Conservation (phyloP, 2,329 filamentous ascomycete genomes). For the Diplodia mutila region DNA sequence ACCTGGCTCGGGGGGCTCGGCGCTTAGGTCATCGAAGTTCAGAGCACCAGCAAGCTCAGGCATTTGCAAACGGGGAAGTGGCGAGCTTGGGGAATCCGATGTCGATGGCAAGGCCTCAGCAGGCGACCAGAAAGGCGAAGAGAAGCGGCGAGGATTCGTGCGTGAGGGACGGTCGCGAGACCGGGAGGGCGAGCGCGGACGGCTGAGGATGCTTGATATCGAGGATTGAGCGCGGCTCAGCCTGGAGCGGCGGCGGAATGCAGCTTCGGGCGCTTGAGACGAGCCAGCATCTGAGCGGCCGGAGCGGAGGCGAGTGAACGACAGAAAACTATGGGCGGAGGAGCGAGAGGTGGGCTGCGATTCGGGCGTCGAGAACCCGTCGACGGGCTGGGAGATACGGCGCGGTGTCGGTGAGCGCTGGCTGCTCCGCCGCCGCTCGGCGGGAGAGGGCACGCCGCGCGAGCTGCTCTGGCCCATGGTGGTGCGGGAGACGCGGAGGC, state of each 20-base stretch:
- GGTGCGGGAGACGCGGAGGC: slow-evolving; percentile 31
- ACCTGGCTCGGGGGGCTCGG: slow-evolving; percentile 16
- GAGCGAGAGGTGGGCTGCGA: slow-evolving; percentile 31
- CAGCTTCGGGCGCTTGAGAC: slow-evolving; percentile 31
- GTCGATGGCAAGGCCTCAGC: slow-evolving; percentile 30
- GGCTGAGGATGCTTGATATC: slow-evolving; percentile 36
- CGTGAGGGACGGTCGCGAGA: slow-evolving; percentile 27
- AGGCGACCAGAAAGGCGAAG: slow-evolving; percentile 29
- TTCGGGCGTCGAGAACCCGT: slow-evolving; percentile 33
- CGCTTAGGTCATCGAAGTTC: slow-evolving; percentile 42
- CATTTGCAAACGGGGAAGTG: slow-evolving; percentile 38
- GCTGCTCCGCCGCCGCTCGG: slow-evolving; percentile 26
- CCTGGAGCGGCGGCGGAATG: slow-evolving; percentile 37
- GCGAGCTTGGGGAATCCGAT: slow-evolving; percentile 35
- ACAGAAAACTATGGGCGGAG: slow-evolving; percentile 35
- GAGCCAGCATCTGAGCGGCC: slow-evolving; percentile 39
- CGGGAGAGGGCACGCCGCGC: slow-evolving; percentile 34
- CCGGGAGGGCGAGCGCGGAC: slow-evolving; percentile 17
- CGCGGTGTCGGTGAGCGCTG: slow-evolving; percentile 37
- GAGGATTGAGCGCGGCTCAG: slow-evolving; percentile 43
- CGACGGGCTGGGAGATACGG: slow-evolving; percentile 34
- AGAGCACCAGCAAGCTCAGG: slow-evolving; percentile 41
- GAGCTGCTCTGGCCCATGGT: slow-evolving; percentile 47
- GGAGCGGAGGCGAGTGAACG: slow-evolving; percentile 38
- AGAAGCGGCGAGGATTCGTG: slow-evolving; percentile 30